These are phyloP conservation scores for Phytophthora sojae DNA, from an alignment of 352 stramenopile species.

Conservation along the genomic window DNA sequence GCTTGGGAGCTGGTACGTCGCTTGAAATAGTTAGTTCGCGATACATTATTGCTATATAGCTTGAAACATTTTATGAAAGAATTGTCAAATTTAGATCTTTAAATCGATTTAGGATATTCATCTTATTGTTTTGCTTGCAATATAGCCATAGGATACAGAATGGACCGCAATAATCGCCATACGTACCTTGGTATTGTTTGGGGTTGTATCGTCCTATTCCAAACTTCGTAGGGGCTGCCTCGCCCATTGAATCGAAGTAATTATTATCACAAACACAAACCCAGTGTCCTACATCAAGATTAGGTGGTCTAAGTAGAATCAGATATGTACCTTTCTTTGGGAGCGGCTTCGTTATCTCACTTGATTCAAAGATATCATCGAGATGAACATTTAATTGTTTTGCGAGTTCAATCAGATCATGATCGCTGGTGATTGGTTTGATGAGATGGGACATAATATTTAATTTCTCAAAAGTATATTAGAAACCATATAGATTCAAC, in stretches of 20 bases:
- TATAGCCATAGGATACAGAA: slow-evolving; percentile 21
- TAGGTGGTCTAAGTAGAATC: not conserved
- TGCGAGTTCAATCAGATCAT: too few species aligned
- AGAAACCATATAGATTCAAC: not conserved
- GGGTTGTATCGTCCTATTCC: not conserved
- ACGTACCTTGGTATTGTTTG: slow-evolving; percentile 13
- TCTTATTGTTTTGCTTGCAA: slow-evolving; percentile 22
- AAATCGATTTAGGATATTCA: too few species aligned
- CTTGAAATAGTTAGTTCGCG: too few species aligned
- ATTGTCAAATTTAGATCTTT: not conserved
- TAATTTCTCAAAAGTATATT: not conserved
- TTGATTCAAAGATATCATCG: too few species aligned
- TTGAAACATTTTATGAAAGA: too few species aligned
- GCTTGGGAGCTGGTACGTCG: not conserved
- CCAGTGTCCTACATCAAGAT: not conserved
- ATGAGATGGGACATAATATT: not conserved
- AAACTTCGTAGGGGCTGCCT: slow-evolving; percentile 13
- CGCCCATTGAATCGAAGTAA: not conserved
- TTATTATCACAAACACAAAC: not conserved
- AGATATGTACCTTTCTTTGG: not conserved
- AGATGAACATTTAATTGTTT: too few species aligned
- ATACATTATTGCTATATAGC: too few species aligned
- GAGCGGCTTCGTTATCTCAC: not conserved
- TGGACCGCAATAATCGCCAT: slow-evolving; percentile 20
- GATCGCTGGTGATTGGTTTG: not conserved